Base-by-base conservation (phyloP, 805 yeast species). In the Kuraishia piskuri region DNA sequence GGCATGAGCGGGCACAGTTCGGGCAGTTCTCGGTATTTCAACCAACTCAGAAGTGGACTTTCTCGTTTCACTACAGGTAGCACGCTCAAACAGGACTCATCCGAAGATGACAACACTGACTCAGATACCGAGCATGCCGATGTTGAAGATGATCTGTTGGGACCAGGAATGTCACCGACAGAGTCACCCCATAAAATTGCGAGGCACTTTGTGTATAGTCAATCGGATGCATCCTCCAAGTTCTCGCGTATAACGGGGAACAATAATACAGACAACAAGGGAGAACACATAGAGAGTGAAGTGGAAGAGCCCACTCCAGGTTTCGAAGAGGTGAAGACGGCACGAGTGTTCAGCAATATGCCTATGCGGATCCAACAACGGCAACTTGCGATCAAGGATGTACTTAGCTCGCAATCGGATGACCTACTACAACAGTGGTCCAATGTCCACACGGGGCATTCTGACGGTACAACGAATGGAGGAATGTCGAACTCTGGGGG, bases 331-430 rank as follows among this genome's bases (percentile, higher is more conserved):
- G 40, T 12, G 14, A 31, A 31, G 17, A 12, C 40, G 14, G 40
- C 40, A 31, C 40, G 40, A 31, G 40, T 31, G 17, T 31, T 31
- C 17, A 31, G 17, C 14, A 31, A n/a, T n/a, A 6, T 31, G 37
- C 46, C 26, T 46, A 63, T 63, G 64, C 58, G 69, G 47, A 65
- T 67, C 3, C 63, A 61, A 50, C 66, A 63, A 37, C 51, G 66
- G 24, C 68, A 63, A 48, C 53, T 62, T 50, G 61, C 62, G 1
- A 61, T 65, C 7, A 59, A 64, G 52, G 58, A 55, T 19, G 53
- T 54, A 12, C 40, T 31, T n/a, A 31, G 40, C 17, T 31, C 40
- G n/a, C 40, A 31, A 62, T 65, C 66, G 52, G 63, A 45, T 59
- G 59, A 45, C 55, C 53, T 23, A 61, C 59, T 1, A 22, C 31